Evolutionary conservation across 2,329 filamentous ascomycete genomes (phyloP).

Genomic region (Neopestalotiopsis sp.): DNA sequence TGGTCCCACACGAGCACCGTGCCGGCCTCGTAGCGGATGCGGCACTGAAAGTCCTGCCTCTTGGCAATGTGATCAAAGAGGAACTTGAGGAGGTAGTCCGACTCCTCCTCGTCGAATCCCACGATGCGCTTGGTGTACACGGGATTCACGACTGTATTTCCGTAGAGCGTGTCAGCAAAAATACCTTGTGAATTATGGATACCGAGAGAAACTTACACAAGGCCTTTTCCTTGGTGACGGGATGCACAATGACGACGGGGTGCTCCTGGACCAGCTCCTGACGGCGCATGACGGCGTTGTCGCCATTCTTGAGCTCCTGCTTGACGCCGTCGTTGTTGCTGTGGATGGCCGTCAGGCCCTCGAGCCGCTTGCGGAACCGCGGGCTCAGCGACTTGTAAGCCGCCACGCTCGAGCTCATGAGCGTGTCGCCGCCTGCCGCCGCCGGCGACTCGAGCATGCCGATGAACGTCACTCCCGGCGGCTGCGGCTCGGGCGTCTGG

Average conservation of each 20-base stretch:
- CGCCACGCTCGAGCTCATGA: conserved; percentile 27
- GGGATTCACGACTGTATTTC: conserved; percentile 54
- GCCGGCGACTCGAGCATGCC: conserved; percentile 32
- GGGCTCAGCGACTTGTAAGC: conserved; percentile 61
- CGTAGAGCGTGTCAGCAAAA: neutral
- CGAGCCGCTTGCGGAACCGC: conserved; percentile 68
- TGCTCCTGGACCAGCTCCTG: conserved; percentile 67
- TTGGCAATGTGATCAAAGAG: conserved; percentile 69
- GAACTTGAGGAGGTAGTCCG: conserved; percentile 69
- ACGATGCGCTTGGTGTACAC: conserved; percentile 67
- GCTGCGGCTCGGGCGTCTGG: conserved; percentile 29
- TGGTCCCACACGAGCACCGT: conserved; percentile 5
- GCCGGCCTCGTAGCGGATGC: conserved; percentile 3
- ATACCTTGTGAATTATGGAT: neutral
- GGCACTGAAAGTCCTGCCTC: conserved; percentile 12
- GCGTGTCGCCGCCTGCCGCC: conserved; percentile 31
- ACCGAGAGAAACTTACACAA: conserved; percentile 50
- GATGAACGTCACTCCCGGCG: conserved; percentile 33
- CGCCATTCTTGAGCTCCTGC: conserved; percentile 37
- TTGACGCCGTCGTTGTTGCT: conserved; percentile 60
- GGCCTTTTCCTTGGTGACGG: conserved; percentile 71
- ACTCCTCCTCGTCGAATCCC: conserved; percentile 73
- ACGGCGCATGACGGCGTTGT: conserved; percentile 63
- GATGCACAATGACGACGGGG: conserved; percentile 70
- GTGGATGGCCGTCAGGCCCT: conserved; percentile 70